Percentiles rank a stretch among this genome's conserved stretches.
phyloP scores from a whole-genome alignment of 2,329 filamentous ascomycete genomes.

The Pezicula carpinea region DNA sequence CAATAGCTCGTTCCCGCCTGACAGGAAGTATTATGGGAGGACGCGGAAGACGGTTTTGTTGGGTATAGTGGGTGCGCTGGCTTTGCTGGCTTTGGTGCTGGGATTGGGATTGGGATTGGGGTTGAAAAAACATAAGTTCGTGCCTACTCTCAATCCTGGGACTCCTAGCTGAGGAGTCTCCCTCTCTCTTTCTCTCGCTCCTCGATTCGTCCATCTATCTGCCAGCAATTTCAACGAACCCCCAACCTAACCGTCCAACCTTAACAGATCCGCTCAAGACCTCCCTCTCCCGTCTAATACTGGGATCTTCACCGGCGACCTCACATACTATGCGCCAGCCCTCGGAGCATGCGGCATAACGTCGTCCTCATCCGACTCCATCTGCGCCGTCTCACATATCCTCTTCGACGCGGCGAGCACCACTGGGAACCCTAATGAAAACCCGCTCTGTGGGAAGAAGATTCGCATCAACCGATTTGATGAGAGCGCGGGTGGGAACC shows the following conservation, averaged over 20 bases:
- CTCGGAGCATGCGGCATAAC: conserved; percentile 66
- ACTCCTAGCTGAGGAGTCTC: conserved; percentile 3
- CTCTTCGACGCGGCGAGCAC: conserved; percentile 56
- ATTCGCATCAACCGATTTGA: conserved; percentile 55
- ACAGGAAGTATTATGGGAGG: conserved; percentile 14
- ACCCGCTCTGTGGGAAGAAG: conserved; percentile 62
- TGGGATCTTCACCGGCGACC: conserved; percentile 53
- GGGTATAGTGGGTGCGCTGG: conserved; percentile 8
- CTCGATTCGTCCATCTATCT: not conserved
- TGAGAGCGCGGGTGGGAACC: conserved; percentile 42
- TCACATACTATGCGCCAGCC: conserved; percentile 64
- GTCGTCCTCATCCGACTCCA: conserved; percentile 48
- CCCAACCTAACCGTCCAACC: conserved; percentile 10
- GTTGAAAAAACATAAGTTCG: conserved; percentile 1
- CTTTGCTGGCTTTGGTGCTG: conserved; percentile 5
- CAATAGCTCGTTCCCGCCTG: conserved; percentile 1
- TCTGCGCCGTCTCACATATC: conserved; percentile 63
- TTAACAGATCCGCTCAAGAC: conserved; percentile 25
- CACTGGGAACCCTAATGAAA: conserved; percentile 54
- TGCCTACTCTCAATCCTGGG: not conserved
- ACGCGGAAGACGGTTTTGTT: conserved; percentile 12
- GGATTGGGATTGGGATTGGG: conserved; percentile 14
- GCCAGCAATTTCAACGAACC: conserved; percentile 1
- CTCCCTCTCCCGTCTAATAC: conserved; percentile 47
- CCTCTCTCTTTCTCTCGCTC: not conserved